A percentile compares a stretch with the other conserved stretches of the same genome.
phyloP scores from a whole-genome alignment of 1,284 basidiomycete species.

The Phellopilus nigrolimitatus region DNA sequence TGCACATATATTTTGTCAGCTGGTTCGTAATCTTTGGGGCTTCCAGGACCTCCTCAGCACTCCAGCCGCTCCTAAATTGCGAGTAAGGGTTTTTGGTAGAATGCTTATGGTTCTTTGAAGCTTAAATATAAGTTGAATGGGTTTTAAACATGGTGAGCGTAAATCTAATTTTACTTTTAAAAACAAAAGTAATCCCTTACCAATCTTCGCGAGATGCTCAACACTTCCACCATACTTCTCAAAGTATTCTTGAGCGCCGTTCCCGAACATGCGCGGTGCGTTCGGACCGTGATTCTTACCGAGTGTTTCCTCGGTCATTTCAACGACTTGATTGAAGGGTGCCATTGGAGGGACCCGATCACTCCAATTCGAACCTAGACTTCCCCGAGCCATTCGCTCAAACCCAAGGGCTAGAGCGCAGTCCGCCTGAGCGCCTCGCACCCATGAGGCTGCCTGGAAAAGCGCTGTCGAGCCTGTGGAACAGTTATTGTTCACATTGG shows the following conservation, averaged over 20 bases:
- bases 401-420: slow-evolving; percentile 84
- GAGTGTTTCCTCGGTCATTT: slow-evolving; percentile 49
- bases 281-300: slow-evolving; percentile 66
- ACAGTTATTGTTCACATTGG: slow-evolving; percentile 86
- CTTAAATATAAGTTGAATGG: slow-evolving; percentile 31
- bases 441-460: slow-evolving; percentile 61
- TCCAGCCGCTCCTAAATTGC: slow-evolving; percentile 78
- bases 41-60: slow-evolving; percentile 61
- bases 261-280: slow-evolving; percentile 73
- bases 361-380: slow-evolving; percentile 63
- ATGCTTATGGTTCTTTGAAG: slow-evolving; percentile 82
- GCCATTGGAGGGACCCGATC: slow-evolving; percentile 61
- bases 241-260: slow-evolving; percentile 77
- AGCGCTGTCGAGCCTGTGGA: slow-evolving; percentile 75
- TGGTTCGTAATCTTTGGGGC: slow-evolving; percentile 67
- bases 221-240: slow-evolving; percentile 67
- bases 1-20: slow-evolving; percentile 85
- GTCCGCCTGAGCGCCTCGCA: slow-evolving; percentile 68
- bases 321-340: slow-evolving; percentile 40
- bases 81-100: slow-evolving; percentile 82
- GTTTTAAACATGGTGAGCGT: not conserved
- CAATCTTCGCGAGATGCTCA: slow-evolving; percentile 72
- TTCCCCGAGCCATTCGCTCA: slow-evolving; percentile 82
- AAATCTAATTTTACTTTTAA: no score
- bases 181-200: slow-evolving; percentile 35